Base-by-base conservation (phyloP, 2,329 filamentous ascomycete species). In the Zymoseptoria brevis region DNA sequence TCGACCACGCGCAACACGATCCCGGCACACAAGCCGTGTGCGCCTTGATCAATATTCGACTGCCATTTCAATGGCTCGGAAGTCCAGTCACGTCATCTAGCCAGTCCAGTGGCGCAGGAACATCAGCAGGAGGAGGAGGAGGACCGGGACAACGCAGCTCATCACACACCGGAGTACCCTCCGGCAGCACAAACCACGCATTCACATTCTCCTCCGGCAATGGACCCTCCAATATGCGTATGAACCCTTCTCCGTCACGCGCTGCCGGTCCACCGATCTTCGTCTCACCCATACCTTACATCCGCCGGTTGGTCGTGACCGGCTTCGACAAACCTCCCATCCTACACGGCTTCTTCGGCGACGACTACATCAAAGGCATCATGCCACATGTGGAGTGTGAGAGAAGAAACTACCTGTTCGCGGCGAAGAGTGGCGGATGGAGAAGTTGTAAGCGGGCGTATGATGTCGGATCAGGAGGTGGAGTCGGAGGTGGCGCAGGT, bases 261-360 rank as follows among this genome's bases (percentile, higher is more conserved):
- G 13, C 35, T 13, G 13, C 13, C 13, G 35, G 35, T 4, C 35
- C 13, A 45, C 16, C 35, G 35, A 45, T 45, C 16, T 45, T 45
- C 35, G 80, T 92, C 52, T 90, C 89, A 1, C 79, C 96, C 9
- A 83, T 94, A 3, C 93, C 94, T 0, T 99, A 96, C 73, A 87
- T 97, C 62, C 87, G 93, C 35, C 89, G 94, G 16, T 82, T 97
- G 1, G 86, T 97, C 53, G 90, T 90, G 16, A 97, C 93, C 0
- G 93, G 92, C 1, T 94, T 96, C 77, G 94, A 97, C 73, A 86
- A 86, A 49, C 86, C 88, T 0, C 86, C 86, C 0, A 87, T 97
- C n/a, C 78, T 99, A 61, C 90, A 96, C 71, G 91, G 91, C 9
- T 96, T 96, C 77, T 99, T 97, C 68, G 94, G 94, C n/a, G 89